phyloP scores from a whole-genome alignment of 106 monocot genomes.

The Dioscorea zingiberensis region DNA sequence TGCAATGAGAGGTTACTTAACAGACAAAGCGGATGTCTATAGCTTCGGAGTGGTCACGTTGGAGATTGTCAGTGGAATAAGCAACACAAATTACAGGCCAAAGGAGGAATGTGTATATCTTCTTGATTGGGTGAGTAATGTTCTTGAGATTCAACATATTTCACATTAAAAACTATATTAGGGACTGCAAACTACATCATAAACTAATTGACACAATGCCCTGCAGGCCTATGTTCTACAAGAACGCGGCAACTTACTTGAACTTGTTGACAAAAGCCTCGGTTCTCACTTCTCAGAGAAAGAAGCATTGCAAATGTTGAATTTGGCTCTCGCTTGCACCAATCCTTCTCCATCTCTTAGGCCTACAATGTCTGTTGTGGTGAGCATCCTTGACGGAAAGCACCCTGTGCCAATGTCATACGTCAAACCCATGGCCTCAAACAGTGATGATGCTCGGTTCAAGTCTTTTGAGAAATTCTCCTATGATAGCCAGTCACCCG shows the following conservation, averaged over 20 bases:
- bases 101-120: not conserved
- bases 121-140: conserved; percentile 14
- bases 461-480: conserved; percentile 1
- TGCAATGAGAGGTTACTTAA: conserved; percentile 27
- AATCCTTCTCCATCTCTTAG: conserved; percentile 18
- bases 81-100: conserved; percentile 6
- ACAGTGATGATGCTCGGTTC: not conserved
- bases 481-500: not conserved
- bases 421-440: not conserved
- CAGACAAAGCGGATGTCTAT: conserved; percentile 30
- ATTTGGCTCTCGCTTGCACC: conserved; percentile 11
- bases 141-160: too few species aligned
- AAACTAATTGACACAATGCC: not conserved
- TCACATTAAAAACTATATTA: too few species aligned
- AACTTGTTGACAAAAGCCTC: conserved; percentile 18
- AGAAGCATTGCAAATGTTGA: conserved; percentile 13
- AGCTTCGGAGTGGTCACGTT: conserved; percentile 17
- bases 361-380: conserved; percentile 17
- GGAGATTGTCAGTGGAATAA: conserved; percentile 23
- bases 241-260: conserved; percentile 11
- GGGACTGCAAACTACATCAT: too few species aligned
- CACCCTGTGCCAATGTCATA: not conserved
- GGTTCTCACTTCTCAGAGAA: conserved; percentile 10
- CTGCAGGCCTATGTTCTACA: conserved; percentile 15
- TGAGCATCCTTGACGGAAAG: conserved; percentile 17